Percentiles rank a stretch among this genome's conserved stretches.
Evolutionary conservation across 2,329 filamentous ascomycete species (phyloP).

Genomic region (Sporothrix pallida): DNA sequence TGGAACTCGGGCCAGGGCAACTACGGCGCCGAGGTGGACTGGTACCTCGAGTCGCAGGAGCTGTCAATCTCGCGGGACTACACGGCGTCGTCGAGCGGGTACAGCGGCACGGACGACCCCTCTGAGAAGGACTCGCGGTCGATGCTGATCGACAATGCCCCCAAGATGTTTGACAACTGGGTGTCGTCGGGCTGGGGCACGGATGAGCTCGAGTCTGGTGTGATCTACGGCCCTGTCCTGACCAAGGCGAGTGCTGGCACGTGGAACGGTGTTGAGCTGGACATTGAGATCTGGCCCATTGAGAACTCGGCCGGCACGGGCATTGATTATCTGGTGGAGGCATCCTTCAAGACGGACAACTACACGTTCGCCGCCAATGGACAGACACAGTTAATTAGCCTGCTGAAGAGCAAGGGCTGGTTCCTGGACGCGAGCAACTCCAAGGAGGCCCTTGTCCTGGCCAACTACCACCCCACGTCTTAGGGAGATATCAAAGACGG

Average conservation of each 20-base stretch:
- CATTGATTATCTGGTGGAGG: constrained; percentile 43
- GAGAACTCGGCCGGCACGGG: constrained; percentile 38
- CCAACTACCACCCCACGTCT: constrained; percentile 38
- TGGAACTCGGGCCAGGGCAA: constrained; percentile 43
- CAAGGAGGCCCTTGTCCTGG: constrained; percentile 43
- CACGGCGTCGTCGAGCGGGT: constrained; percentile 39
- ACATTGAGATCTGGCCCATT: constrained; percentile 46
- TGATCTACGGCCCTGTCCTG: constrained; percentile 45
- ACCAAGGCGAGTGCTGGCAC: constrained; percentile 43
- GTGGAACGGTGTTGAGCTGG: constrained; percentile 43
- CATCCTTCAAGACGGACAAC: constrained; percentile 43
- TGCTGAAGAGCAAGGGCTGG: constrained; percentile 42
- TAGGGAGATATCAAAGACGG: neutral
- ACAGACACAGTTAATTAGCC: constrained; percentile 37
- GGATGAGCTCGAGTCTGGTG: constrained; percentile 38
- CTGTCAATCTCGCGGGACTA: constrained; percentile 47
- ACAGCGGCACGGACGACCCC: constrained; percentile 42
- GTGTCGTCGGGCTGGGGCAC: constrained; percentile 42
- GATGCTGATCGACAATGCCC: constrained; percentile 42
- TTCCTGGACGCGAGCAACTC: constrained; percentile 41
- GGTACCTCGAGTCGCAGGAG: constrained; percentile 47
- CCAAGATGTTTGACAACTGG: constrained; percentile 45
- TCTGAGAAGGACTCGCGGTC: constrained; percentile 37
- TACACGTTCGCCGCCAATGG: constrained; percentile 36
- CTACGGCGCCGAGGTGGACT: constrained; percentile 48